Evolutionary conservation across 345 rosid species (phyloP), one percentile per base, ranked within the genome.

Genomic region (Firmiana major): DNA sequence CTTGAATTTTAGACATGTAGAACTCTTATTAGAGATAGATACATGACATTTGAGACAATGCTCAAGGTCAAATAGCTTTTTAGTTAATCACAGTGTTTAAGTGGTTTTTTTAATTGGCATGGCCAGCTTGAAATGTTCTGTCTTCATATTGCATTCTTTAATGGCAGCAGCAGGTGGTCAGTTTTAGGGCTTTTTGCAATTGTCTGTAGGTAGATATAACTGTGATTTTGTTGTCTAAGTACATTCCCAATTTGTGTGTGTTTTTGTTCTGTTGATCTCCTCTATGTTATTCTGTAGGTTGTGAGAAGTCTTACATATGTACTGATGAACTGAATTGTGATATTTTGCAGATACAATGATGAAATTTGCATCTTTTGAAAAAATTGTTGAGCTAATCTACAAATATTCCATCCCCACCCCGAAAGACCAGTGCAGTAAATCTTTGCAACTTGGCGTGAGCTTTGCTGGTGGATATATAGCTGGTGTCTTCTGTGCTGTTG

Each of bases 301-400:
- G 38, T 8, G 43, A 60, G 77, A 31, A 38, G 63, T 38, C 12
- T 22, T 28, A 42, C 34, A 21, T 26, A 6, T 74, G 31, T 58
- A 11, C 9, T 43, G 1, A 71, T 54, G 31, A 36, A 55, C 31
- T 54, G n/a, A 63, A 70, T 75, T 34, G 57, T 31, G 3, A 21
- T 62, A 7, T 78, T 48, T 77, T 79, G 85, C 90, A 96, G 98
- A 96, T 76, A 96, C 99, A 1, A 93, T 93, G 98, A 89, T 96
- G 99, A 96, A 96, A 79, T 96, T 96, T 80, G 94, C 97, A 36
- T 87, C 97, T n/a, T 96, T 92, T 63, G 99, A 96, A 82, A 89
- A 78, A 54, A 90, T 89, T 71, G 99, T 96, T 81, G 97, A 96
- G 89, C 81, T 87, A 76, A 60, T 90, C 68, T 96, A 96, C 91